Evolutionary conservation across 1,284 basidiomycete genomes (phyloP), one percentile per base, ranked within the genome.

Genomic region (Cryptococcus sp.): DNA sequence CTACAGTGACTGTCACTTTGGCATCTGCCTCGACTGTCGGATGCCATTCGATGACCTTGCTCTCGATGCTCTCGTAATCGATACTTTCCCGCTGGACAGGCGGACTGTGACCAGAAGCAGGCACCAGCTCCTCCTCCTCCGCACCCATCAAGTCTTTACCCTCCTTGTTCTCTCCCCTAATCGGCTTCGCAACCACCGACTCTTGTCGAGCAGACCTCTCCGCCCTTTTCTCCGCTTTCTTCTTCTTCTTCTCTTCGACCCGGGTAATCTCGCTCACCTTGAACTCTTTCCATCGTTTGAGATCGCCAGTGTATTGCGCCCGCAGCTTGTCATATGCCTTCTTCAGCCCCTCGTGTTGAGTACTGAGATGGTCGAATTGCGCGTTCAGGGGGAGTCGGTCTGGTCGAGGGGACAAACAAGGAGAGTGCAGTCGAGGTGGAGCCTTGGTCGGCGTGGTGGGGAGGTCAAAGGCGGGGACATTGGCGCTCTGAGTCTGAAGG

Each of bases 281-380:
- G 41, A 60, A 71, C 48, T 64, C 62, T 43, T 64, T 61, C 59
- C 60, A 62, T 32, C 63, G 61, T 42, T 48, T 50, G 5, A 57
- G 47, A 35, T 63, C 60, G 23, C 52, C 38, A 2, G 53, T 35
- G 35, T 63, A 54, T 31, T 54, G 47, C 14, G 47, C 40, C 10
- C 53, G 48, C 10, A 67, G 47, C 2, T 49, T 40, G 16, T 60
- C 53, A 40, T 63, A 59, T 25, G 58, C 59, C 4, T 26, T 21
- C 43, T 59, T 57, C 7, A 68, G 53, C 5, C 39, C 9, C 21
- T 50, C 39, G 50, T 69, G 58, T 28, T 56, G 56, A 18, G 53
- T 28, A 58, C 45, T 16, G 64, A 53, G 37, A 63, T 56, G 3
- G 48, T 36, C 52, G 35, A 56, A 62, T 22, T 44, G 39, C 23